Conservation (phyloP, 2,329 filamentous ascomycete genomes). For the Venturiaceae sp. region DNA sequence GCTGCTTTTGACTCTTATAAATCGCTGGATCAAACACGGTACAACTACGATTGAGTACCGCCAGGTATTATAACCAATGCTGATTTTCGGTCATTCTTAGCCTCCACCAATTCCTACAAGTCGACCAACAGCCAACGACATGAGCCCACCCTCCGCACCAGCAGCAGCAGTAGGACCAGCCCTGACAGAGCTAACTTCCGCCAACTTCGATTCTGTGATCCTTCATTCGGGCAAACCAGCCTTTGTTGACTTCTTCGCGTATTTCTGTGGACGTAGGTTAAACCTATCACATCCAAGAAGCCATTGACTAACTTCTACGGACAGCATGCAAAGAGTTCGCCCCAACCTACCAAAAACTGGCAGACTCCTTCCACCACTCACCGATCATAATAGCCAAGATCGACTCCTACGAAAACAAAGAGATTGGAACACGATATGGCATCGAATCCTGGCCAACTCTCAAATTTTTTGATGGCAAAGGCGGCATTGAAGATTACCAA, state of each 20-base stretch:
- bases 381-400: slow-evolving; percentile 87
- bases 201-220: slow-evolving; percentile 86
- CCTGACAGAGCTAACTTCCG: slow-evolving; percentile 61
- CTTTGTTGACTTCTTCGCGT: slow-evolving; percentile 95
- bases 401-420: slow-evolving; percentile 85
- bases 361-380: slow-evolving; percentile 71
- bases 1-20: not conserved
- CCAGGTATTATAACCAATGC: not conserved
- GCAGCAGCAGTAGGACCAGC: not conserved
- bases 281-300: slow-evolving; percentile 72
- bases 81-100: slow-evolving; percentile 9
- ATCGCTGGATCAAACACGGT: not conserved
- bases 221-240: slow-evolving; percentile 89
- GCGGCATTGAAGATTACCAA: slow-evolving; percentile 60
- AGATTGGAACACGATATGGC: slow-evolving; percentile 62
- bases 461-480: slow-evolving; percentile 90
- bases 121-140: slow-evolving; percentile 8
- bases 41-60: not conserved
- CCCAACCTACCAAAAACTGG: slow-evolving; percentile 81
- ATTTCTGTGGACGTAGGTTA: slow-evolving; percentile 98
- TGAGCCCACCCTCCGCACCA: not conserved
- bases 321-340: slow-evolving; percentile 94
- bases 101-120: slow-evolving; percentile 11
- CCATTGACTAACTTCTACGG: slow-evolving; percentile 54
- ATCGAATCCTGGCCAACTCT: slow-evolving; percentile 90